phyloP scores from a whole-genome alignment of 2,329 filamentous ascomycete species.

The Thielaviopsis cerberus region DNA sequence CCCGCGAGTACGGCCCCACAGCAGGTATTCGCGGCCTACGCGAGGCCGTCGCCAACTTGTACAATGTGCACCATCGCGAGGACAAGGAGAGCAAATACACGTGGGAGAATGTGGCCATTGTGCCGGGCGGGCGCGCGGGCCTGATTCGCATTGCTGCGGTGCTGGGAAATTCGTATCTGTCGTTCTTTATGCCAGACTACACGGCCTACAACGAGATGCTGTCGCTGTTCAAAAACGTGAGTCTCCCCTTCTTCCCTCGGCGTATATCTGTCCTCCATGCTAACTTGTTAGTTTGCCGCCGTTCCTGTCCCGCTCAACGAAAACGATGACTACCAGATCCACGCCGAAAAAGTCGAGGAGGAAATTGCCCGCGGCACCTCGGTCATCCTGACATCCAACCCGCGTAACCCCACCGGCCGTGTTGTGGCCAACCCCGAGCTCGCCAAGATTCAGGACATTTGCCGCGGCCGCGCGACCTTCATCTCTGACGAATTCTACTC shows the following conservation, averaged over 20 bases:
- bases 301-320: conserved; percentile 72
- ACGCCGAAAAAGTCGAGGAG: conserved; percentile 79
- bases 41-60: conserved; percentile 74
- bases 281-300: conserved; percentile 47
- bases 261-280: background rate
- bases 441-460: conserved; percentile 80
- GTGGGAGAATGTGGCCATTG: conserved; percentile 95
- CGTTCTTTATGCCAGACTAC: conserved; percentile 89
- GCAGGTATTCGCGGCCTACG: conserved; percentile 82
- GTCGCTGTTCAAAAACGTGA: conserved; percentile 73
- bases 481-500: conserved; percentile 96
- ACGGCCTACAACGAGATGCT: conserved; percentile 97
- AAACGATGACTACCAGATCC: conserved; percentile 80
- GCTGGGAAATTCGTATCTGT: conserved; percentile 76
- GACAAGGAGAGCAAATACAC: conserved; percentile 80
- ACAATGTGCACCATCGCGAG: conserved; percentile 81
- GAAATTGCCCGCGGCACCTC: conserved; percentile 72
- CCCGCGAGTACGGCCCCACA: conserved; percentile 81
- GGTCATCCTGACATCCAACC: conserved; percentile 88
- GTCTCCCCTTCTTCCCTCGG: conserved; percentile 15
- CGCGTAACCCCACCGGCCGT: conserved; percentile 80
- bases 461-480: conserved; percentile 72
- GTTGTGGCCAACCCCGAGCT: conserved; percentile 74
- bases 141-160: conserved; percentile 90
- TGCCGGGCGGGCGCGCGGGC: conserved; percentile 79